Evolutionary conservation across 495 filamentous ascomycete genomes (phyloP).

Genomic region (Tuber microsphaerosporum): DNA sequence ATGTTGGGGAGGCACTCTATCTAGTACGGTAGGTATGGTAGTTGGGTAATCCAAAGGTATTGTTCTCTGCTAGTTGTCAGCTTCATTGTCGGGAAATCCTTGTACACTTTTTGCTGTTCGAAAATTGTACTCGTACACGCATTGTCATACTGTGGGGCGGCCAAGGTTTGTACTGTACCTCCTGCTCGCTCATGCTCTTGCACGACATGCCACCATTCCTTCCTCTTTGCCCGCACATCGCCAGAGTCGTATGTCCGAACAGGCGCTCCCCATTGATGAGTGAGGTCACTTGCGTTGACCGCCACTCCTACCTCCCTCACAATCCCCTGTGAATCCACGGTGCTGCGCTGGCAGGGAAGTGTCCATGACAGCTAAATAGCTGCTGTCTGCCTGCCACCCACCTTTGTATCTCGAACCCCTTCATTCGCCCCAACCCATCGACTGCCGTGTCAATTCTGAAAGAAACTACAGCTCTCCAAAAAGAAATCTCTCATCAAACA

Average conservation of each 20-base stretch:
- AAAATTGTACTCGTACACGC: background rate
- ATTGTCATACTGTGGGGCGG: background rate
- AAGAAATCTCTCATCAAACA: background rate
- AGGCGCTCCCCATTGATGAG: background rate
- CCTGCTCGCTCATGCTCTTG: background rate
- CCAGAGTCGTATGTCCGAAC: background rate
- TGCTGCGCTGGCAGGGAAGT: background rate
- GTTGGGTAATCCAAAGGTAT: slow-evolving; percentile 1
- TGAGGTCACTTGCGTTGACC: background rate
- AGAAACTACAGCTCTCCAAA: background rate
- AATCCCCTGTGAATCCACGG: background rate
- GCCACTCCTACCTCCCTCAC: background rate
- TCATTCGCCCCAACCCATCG: background rate
- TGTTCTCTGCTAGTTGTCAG: background rate
- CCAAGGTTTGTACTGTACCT: background rate
- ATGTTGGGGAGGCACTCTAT: background rate
- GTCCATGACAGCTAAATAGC: slow-evolving; percentile 2
- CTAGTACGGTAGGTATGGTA: background rate
- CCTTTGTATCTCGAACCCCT: background rate
- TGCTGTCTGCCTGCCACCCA: background rate
- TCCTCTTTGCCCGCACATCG: background rate
- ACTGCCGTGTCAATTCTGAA: slow-evolving; percentile 4
- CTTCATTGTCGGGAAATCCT: background rate
- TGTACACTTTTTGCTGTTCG: background rate
- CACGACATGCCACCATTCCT: background rate